These are phyloP conservation scores for Calonectria montana DNA, from an alignment of 2,329 filamentous ascomycete genomes.

Conservation along the genomic window DNA sequence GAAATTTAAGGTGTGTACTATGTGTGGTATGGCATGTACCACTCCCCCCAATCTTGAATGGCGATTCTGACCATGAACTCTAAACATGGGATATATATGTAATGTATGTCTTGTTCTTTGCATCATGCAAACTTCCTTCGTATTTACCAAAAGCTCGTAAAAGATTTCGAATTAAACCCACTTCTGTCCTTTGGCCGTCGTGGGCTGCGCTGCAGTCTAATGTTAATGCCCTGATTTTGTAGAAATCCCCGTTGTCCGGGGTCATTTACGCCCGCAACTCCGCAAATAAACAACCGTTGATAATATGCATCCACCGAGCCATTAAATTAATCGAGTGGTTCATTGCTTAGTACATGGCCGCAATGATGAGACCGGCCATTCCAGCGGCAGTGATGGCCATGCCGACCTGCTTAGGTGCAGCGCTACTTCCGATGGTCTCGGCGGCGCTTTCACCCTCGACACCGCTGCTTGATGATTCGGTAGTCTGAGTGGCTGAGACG, in stretches of 20 bases:
- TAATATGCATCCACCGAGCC: neutral
- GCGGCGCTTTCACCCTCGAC: neutral
- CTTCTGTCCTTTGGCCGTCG: neutral
- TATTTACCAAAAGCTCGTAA: neutral
- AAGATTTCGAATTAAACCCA: neutral
- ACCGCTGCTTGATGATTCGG: neutral
- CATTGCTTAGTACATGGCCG: neutral
- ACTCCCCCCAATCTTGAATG: too few relatives aligned
- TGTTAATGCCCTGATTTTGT: neutral
- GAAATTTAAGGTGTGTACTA: too few relatives aligned
- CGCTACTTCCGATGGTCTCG: neutral
- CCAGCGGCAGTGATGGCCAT: neutral
- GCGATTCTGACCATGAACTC: too few relatives aligned
- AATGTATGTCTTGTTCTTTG: neutral
- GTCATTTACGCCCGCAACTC: neutral
- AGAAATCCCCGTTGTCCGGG: neutral
- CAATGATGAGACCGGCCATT: neutral
- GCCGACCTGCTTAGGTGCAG: neutral
- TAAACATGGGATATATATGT: too few relatives aligned
- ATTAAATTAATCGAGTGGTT: neutral
- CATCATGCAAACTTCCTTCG: neutral
- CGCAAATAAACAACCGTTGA: neutral
- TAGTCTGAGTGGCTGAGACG: neutral
- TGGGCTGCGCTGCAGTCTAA: neutral
- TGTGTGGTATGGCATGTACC: too few relatives aligned